Evolutionary conservation across 768 basidiomycete genomes (phyloP).

Genomic region (Chalciporus chontae): DNA sequence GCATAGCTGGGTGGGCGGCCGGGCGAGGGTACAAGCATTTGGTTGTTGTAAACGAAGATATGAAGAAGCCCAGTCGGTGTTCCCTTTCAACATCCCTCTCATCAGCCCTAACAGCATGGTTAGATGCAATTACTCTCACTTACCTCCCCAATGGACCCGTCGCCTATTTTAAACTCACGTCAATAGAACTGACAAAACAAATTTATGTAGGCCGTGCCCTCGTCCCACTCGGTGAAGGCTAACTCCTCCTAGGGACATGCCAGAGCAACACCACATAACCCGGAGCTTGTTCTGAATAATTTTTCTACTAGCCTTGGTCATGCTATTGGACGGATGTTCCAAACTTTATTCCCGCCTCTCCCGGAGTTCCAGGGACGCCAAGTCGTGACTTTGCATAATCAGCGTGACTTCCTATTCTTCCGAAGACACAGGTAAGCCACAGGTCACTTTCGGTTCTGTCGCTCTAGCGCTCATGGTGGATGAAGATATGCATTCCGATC

Average conservation of each 20-base stretch:
- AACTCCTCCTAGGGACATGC: constrained; percentile 71
- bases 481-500: constrained; percentile 88
- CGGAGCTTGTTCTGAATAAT: constrained; percentile 92
- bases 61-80: constrained; percentile 85
- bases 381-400: constrained; percentile 95
- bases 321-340: constrained; percentile 91
- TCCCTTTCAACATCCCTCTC: not conserved
- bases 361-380: constrained; percentile 96
- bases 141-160: constrained; percentile 91
- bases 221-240: not conserved
- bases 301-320: constrained; percentile 94
- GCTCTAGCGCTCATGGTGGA: constrained; percentile 7
- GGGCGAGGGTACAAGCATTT: constrained; percentile 85
- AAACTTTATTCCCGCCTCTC: constrained; percentile 91
- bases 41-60: constrained; percentile 93
- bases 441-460: not conserved
- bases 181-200: constrained; percentile 78
- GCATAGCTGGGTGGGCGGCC: constrained; percentile 91
- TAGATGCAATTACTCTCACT: constrained; percentile 91
- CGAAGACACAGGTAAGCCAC: constrained; percentile 78
- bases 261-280: constrained; percentile 85
- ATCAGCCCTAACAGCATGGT: constrained; percentile 5
- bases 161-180: constrained; percentile 92
- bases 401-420: constrained; percentile 97
- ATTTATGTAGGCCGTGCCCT: constrained; percentile 62